These are phyloP conservation scores for Solanum acaule DNA, from an alignment of 257 asterid genomes.

Conservation along the genomic window DNA sequence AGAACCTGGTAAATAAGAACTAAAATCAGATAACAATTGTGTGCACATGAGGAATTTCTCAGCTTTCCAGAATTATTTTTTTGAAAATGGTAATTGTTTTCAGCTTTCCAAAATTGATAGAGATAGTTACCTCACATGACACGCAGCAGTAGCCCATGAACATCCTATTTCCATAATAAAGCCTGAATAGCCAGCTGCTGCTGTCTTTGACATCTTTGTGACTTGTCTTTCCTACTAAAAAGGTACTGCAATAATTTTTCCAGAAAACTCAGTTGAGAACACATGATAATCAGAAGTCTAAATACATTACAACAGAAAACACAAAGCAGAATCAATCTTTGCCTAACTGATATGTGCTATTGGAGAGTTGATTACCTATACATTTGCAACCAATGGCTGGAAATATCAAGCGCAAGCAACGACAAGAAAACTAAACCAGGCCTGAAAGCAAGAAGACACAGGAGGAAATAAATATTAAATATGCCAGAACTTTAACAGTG, in stretches of 20 bases:
- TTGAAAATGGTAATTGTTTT: too few species aligned
- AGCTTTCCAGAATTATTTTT: too few species aligned
- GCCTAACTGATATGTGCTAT: background rate
- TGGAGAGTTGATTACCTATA: slow-evolving; percentile 50
- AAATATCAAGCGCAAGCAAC: slow-evolving; percentile 86
- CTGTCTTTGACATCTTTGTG: slow-evolving; percentile 95
- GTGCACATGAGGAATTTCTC: background rate
- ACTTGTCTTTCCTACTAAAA: slow-evolving; percentile 71
- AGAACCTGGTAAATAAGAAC: slow-evolving; percentile 53
- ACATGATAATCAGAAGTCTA: background rate
- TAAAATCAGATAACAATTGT: background rate
- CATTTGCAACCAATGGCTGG: slow-evolving; percentile 99
- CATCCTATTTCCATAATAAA: slow-evolving; percentile 71
- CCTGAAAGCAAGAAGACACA: slow-evolving; percentile 28
- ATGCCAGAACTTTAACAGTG: background rate
- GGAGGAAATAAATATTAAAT: background rate
- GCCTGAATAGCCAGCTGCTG: slow-evolving; percentile 85
- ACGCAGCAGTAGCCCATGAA: slow-evolving; percentile 93
- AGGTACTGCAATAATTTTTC: slow-evolving; percentile 46
- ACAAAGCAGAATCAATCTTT: background rate
- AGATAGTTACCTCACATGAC: slow-evolving; percentile 75
- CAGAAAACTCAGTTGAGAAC: background rate
- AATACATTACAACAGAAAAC: background rate
- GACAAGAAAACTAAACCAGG: slow-evolving; percentile 79
- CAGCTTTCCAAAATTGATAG: background rate